A percentile compares a stretch with the other conserved stretches of the same genome.
Conservation (phyloP, 495 filamentous ascomycete species). For the Aspergillus nanangensis region DNA sequence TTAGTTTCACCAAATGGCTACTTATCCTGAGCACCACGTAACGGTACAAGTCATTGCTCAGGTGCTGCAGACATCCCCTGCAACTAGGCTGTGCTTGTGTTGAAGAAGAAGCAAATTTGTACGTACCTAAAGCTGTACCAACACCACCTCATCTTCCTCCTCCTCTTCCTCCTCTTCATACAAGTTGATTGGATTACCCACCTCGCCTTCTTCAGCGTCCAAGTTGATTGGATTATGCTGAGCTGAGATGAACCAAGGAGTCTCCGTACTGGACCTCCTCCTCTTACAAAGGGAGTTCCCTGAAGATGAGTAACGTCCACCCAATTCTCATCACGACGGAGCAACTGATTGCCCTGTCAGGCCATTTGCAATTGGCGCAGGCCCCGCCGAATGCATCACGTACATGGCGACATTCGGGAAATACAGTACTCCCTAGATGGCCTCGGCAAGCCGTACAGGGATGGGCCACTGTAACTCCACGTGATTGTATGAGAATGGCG, state of each 20-base stretch:
- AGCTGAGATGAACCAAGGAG: neutral
- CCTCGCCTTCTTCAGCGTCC: neutral
- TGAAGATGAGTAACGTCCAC: neutral
- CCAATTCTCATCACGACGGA: conserved; percentile 8
- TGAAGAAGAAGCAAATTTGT: conserved; percentile 1
- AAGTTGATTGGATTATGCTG: conserved; percentile 7
- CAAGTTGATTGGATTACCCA: conserved; percentile 1
- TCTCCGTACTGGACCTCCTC: neutral
- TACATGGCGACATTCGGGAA: conserved; percentile 9
- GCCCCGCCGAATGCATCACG: conserved; percentile 10
- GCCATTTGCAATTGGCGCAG: conserved; percentile 15
- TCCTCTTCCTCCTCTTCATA: neutral
- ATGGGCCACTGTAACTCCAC: neutral
- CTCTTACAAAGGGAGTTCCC: neutral
- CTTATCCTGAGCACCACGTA: conserved; percentile 10
- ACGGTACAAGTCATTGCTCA: conserved; percentile 10
- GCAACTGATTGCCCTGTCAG: conserved; percentile 5
- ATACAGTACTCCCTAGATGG: neutral
- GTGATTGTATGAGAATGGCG: conserved; percentile 6
- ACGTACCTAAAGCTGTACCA: conserved; percentile 8
- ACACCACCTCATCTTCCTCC: neutral
- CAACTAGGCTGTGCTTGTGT: conserved; percentile 1
- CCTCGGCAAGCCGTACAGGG: conserved; percentile 1
- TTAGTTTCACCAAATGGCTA: conserved; percentile 9
- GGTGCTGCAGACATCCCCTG: conserved; percentile 8